Evolutionary conservation across 169 alveolate species (phyloP).

Genomic region (Cryptosporidium ryanae): DNA sequence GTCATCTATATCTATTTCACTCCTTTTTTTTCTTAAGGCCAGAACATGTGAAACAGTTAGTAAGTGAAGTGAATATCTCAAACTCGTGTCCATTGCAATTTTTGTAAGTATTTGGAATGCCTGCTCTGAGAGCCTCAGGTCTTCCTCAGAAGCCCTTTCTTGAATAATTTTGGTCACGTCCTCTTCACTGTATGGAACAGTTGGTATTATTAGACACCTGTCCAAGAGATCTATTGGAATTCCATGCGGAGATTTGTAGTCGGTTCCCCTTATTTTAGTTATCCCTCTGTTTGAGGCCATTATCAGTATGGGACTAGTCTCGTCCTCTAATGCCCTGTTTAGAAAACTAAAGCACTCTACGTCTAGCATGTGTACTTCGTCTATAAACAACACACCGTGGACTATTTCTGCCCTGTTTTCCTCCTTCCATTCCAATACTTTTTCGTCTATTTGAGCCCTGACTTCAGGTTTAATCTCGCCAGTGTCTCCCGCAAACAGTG

Average conservation of each 20-base stretch:
- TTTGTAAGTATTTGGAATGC: conserved; percentile 94
- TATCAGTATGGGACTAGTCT: conserved; percentile 96
- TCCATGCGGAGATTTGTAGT: conserved; percentile 98
- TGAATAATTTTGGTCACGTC: conserved; percentile 93
- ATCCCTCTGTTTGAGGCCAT: conserved; percentile 99
- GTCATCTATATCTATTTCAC: conserved; percentile 94
- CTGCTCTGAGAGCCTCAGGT: conserved; percentile 95
- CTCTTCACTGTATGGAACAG: conserved; percentile 93
- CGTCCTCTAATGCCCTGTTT: conserved; percentile 97
- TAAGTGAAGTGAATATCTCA: conserved; percentile 94
- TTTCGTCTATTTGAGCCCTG: conserved; percentile 97
- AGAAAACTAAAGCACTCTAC: conserved; percentile 99
- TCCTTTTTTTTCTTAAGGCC: conserved; percentile 89
- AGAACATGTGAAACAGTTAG: conserved; percentile 91
- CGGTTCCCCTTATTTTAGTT: conserved; percentile 96
- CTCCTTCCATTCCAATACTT: conserved; percentile 99
- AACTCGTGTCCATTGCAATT: conserved; percentile 94
- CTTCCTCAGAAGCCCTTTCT: conserved; percentile 97
- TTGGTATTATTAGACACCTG: conserved; percentile 96
- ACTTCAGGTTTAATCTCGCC: conserved; percentile 98
- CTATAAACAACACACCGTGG: conserved; percentile 98
- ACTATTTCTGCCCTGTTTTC: conserved; percentile 93
- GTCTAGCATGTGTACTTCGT: conserved; percentile 99
- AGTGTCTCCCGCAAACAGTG: conserved; percentile 98
- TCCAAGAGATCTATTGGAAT: conserved; percentile 98